phyloP scores from a whole-genome alignment of 2,329 filamentous ascomycete genomes.

The Aspergillus aculeatus region DNA sequence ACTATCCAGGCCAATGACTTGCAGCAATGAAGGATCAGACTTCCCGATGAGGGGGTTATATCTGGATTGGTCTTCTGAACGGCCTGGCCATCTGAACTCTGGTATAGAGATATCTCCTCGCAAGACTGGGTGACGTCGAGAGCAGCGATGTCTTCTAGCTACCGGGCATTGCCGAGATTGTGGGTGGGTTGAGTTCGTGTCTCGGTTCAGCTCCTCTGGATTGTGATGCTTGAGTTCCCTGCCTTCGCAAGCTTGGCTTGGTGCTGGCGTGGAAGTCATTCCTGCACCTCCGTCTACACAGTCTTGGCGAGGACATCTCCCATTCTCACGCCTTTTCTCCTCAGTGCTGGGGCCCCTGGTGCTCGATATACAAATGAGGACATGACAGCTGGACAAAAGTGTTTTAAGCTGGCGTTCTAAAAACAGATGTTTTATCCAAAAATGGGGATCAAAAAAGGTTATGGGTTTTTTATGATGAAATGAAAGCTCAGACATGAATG shows the following conservation, averaged over 20 bases:
- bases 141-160: neutral
- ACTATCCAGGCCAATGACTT: conserved; percentile 38
- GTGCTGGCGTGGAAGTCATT: neutral
- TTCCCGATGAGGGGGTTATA: conserved; percentile 11
- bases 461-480: conserved; percentile 9
- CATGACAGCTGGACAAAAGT: conserved; percentile 1
- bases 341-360: conserved; percentile 5
- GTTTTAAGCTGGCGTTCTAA: conserved; percentile 5
- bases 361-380: conserved; percentile 5
- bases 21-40: conserved; percentile 43
- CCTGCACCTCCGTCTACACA: conserved; percentile 11
- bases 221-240: conserved; percentile 41
- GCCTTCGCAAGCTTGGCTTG: conserved; percentile 1
- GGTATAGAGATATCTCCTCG: conserved; percentile 24
- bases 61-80: conserved; percentile 41
- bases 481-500: conserved; percentile 4
- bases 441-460: neutral
- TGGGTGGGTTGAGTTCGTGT: conserved; percentile 40
- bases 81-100: conserved; percentile 34
- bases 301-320: neutral
- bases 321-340: neutral
- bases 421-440: neutral
- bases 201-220: conserved; percentile 17
- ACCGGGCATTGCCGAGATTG: conserved; percentile 9
- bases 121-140: conserved; percentile 9